Percentiles rank a stretch among this genome's conserved stretches.
Conservation (phyloP, 768 basidiomycete genomes). For the Exidia glandulosa region DNA sequence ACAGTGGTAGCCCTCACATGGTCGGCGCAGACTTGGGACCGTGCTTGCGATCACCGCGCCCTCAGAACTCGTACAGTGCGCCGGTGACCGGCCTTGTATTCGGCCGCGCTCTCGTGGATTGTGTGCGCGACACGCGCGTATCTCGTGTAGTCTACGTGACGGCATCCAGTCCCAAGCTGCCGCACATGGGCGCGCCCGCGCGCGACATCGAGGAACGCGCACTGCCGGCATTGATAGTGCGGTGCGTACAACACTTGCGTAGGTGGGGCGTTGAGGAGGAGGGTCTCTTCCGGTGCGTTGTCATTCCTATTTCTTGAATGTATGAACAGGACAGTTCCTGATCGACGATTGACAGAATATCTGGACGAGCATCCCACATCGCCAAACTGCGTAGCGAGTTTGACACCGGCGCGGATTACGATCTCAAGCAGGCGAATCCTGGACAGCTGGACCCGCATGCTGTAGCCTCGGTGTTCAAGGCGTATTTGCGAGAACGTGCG, state of each 20-base stretch:
- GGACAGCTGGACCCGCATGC: conserved; percentile 91
- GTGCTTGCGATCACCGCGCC: conserved; percentile 43
- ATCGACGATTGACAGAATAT: conserved; percentile 42
- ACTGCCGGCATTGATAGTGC: conserved; percentile 66
- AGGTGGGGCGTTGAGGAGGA: conserved; percentile 81
- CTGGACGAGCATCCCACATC: conserved; percentile 74
- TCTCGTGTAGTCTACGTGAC: conserved; percentile 25
- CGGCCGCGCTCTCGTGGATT: conserved; percentile 43
- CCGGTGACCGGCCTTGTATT: conserved; percentile 47
- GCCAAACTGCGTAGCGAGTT: conserved; percentile 67
- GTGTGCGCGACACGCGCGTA: conserved; percentile 39
- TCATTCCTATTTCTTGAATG: neutral
- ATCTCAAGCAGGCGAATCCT: conserved; percentile 65
- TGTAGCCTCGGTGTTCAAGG: conserved; percentile 86
- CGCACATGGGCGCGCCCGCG: neutral
- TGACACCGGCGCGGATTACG: conserved; percentile 81
- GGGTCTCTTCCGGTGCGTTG: conserved; percentile 67
- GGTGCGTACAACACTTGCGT: conserved; percentile 74
- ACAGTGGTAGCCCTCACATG: conserved; percentile 12
- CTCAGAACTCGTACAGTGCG: conserved; percentile 23
- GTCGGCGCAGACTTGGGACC: conserved; percentile 44
- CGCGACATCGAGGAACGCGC: conserved; percentile 30
- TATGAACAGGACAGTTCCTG: neutral
- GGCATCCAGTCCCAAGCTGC: conserved; percentile 4
- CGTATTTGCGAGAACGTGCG: conserved; percentile 86